phyloP scores from a whole-genome alignment of 2,329 filamentous ascomycete genomes.

The Xylaria sp. region DNA sequence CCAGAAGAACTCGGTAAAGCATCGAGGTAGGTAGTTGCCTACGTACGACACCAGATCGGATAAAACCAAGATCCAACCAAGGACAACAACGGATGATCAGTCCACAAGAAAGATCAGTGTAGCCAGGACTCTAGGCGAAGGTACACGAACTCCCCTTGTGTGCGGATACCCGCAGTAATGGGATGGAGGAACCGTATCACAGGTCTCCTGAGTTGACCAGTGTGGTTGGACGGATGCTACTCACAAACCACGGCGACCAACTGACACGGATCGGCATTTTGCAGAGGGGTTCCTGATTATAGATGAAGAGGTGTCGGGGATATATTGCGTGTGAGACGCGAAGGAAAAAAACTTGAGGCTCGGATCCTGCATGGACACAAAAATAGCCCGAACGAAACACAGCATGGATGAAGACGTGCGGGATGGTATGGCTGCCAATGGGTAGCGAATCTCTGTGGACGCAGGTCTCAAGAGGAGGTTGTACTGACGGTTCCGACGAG shows the following conservation, averaged over 20 bases:
- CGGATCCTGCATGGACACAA: background rate
- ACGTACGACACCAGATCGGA: too few species aligned
- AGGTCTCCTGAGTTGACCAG: background rate
- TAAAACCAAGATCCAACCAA: too few species aligned
- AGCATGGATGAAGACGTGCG: background rate
- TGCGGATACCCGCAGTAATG: too few species aligned
- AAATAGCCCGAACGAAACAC: background rate
- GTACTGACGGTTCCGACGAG: background rate
- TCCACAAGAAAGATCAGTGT: too few species aligned
- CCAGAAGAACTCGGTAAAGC: too few species aligned
- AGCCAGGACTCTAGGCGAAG: too few species aligned
- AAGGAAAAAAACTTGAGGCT: background rate
- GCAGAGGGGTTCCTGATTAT: conserved; percentile 5
- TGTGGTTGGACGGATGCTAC: conserved; percentile 2
- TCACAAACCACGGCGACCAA: background rate
- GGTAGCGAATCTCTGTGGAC: conserved; percentile 6
- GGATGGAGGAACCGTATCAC: too few species aligned
- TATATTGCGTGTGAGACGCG: background rate
- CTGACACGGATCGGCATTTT: conserved; percentile 10
- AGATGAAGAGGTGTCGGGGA: conserved; percentile 3
- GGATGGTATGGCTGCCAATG: background rate
- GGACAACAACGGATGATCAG: too few species aligned
- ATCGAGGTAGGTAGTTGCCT: too few species aligned
- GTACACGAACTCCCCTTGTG: too few species aligned
- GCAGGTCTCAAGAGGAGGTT: conserved; percentile 3